A percentile compares a stretch with the other conserved stretches of the same genome.
These are phyloP conservation scores for Clonostachys rhizophaga DNA, from an alignment of 2,329 filamentous ascomycete genomes.

Conservation along the genomic window DNA sequence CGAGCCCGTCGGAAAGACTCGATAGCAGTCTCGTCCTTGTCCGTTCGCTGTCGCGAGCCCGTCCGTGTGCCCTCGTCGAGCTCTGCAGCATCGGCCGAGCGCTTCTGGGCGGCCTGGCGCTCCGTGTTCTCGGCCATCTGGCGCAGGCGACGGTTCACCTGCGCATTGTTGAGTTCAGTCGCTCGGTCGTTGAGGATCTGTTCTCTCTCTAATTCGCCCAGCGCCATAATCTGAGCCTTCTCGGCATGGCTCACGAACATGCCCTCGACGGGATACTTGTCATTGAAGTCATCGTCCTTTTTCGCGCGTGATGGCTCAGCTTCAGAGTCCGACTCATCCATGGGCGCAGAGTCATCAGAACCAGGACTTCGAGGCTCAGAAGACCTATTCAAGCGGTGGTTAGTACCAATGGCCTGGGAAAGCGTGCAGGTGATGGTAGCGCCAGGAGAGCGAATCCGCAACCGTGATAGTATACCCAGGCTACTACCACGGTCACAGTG, in stretches of 20 bases:
- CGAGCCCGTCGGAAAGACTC: constrained; percentile 61
- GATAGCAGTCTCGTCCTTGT: constrained; percentile 54
- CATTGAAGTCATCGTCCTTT: constrained; percentile 47
- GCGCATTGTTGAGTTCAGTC: constrained; percentile 73
- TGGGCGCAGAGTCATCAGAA: constrained; percentile 77
- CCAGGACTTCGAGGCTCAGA: constrained; percentile 40
- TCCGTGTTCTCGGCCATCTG: constrained; percentile 68
- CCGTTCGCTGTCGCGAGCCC: constrained; percentile 65
- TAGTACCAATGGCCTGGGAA: neutral
- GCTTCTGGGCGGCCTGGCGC: constrained; percentile 56
- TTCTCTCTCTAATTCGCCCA: constrained; percentile 90
- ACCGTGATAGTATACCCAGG: neutral
- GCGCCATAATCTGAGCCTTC: constrained; percentile 72
- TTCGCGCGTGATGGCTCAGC: constrained; percentile 39
- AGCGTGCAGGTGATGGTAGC: too few relatives aligned
- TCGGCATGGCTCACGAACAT: constrained; percentile 72
- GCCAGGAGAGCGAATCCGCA: neutral
- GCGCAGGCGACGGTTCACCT: constrained; percentile 78
- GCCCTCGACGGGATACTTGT: constrained; percentile 82
- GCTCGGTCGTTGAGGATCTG: constrained; percentile 84
- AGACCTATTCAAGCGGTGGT: neutral
- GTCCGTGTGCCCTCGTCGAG: constrained; percentile 73
- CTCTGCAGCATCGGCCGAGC: constrained; percentile 75
- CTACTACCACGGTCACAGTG: neutral
- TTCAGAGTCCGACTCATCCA: constrained; percentile 80